phyloP scores from a whole-genome alignment of 108 stramenopile genomes.

The Nitzschia sp. region DNA sequence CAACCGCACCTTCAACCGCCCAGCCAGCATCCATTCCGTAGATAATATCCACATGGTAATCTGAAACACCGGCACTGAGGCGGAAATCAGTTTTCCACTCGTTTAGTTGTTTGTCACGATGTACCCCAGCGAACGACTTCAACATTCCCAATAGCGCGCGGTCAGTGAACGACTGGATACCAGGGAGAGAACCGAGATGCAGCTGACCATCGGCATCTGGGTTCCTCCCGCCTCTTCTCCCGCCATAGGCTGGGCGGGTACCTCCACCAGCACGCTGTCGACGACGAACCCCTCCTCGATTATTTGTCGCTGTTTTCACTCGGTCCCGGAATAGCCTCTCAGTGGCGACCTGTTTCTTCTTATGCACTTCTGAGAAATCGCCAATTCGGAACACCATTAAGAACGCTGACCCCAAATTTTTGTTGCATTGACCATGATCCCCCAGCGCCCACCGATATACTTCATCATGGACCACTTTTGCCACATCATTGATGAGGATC shows the following conservation, averaged over 20 bases:
- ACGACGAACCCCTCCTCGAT: constrained; percentile 11
- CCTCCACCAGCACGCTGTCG: neutral
- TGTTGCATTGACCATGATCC: constrained; percentile 92
- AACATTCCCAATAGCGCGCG: constrained; percentile 79
- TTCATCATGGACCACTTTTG: constrained; percentile 87
- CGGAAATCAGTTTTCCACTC: constrained; percentile 78
- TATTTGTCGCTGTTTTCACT: constrained; percentile 13
- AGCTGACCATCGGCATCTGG: constrained; percentile 42
- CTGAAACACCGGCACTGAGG: constrained; percentile 70
- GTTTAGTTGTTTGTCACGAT: constrained; percentile 62
- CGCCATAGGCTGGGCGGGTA: neutral
- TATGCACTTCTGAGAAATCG: constrained; percentile 63
- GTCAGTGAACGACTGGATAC: constrained; percentile 75
- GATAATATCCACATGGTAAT: constrained; percentile 74
- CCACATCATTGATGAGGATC: constrained; percentile 94
- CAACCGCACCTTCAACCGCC: constrained; percentile 95
- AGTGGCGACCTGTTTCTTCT: constrained; percentile 73
- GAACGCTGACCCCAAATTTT: constrained; percentile 95
- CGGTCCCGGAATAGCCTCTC: constrained; percentile 68
- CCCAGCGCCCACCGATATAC: constrained; percentile 86
- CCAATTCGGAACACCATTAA: constrained; percentile 92
- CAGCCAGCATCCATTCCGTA: constrained; percentile 96
- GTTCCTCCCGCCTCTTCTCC: constrained; percentile 17
- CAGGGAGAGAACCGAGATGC: constrained; percentile 70
- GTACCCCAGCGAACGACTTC: constrained; percentile 76